These are phyloP conservation scores for Pythium oligandrum DNA, from an alignment of 352 stramenopile genomes.

Conservation along the genomic window DNA sequence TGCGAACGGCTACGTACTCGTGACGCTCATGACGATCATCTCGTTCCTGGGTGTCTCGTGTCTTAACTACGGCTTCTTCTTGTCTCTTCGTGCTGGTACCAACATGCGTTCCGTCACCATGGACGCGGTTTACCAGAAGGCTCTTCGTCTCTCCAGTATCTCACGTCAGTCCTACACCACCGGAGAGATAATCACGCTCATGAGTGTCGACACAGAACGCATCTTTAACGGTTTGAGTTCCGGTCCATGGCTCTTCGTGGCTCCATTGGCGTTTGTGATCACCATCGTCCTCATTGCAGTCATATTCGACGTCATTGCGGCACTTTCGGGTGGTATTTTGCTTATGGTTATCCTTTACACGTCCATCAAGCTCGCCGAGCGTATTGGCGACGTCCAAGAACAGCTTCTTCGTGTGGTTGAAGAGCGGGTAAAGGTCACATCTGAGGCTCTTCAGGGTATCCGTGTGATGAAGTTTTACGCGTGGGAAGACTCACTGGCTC, in stretches of 20 bases:
- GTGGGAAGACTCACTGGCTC: slow-evolving; percentile 57
- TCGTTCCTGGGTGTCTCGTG: slow-evolving; percentile 29
- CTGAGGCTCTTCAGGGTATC: slow-evolving; percentile 88
- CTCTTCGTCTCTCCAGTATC: slow-evolving; percentile 24
- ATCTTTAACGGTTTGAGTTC: slow-evolving; percentile 30
- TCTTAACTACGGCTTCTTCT: slow-evolving; percentile 29
- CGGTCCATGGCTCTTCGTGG: slow-evolving; percentile 24
- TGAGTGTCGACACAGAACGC: slow-evolving; percentile 39
- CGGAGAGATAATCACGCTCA: slow-evolving; percentile 38
- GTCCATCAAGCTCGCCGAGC: slow-evolving; percentile 14
- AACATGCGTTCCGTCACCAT: slow-evolving; percentile 35
- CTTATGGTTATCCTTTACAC: slow-evolving; percentile 16
- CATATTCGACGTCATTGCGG: slow-evolving; percentile 17
- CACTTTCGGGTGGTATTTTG: slow-evolving; percentile 14
- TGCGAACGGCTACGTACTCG: slow-evolving; percentile 23
- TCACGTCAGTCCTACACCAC: slow-evolving; percentile 29
- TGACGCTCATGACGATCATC: slow-evolving; percentile 24
- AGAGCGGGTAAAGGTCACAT: slow-evolving; percentile 90
- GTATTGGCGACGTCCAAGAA: slow-evolving; percentile 19
- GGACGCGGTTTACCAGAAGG: slow-evolving; percentile 37
- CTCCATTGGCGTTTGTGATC: slow-evolving; percentile 24
- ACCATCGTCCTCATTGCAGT: slow-evolving; percentile 28
- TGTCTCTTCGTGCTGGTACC: slow-evolving; percentile 21
- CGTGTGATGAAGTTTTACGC: slow-evolving; percentile 90
- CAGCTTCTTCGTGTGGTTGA: slow-evolving; percentile 27